These are phyloP conservation scores for Xylaria hypoxylon DNA, from an alignment of 2,329 filamentous ascomycete genomes.

Conservation along the genomic window DNA sequence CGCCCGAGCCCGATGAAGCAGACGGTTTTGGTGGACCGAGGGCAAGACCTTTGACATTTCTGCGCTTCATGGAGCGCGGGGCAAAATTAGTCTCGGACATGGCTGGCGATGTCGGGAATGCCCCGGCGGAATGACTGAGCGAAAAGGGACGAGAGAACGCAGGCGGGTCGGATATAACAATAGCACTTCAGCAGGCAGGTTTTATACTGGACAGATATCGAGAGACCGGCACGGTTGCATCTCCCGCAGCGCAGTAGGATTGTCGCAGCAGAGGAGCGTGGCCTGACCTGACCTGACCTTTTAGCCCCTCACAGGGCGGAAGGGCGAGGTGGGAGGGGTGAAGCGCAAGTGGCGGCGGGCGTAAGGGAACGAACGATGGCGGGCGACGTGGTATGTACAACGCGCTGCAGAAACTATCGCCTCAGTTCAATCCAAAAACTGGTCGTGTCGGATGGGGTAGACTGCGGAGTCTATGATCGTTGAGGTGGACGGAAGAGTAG, in stretches of 20 bases:
- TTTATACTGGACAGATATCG: constrained; percentile 15
- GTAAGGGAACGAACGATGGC: constrained; percentile 20
- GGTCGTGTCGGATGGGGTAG: constrained; percentile 14
- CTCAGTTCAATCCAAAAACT: constrained; percentile 26
- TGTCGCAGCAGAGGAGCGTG: constrained; percentile 28
- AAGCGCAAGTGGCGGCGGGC: constrained; percentile 19
- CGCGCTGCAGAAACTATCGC: neutral
- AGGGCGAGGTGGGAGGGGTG: constrained; percentile 33
- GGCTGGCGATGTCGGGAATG: constrained; percentile 45
- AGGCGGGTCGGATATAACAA: constrained; percentile 15
- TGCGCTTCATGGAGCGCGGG: constrained; percentile 92
- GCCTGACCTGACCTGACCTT: constrained; percentile 33
- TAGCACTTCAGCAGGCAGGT: constrained; percentile 5
- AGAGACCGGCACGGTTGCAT: constrained; percentile 33
- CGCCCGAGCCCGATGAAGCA: constrained; percentile 77
- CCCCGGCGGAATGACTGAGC: constrained; percentile 16
- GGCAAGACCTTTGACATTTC: constrained; percentile 97
- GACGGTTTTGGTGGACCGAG: constrained; percentile 79
- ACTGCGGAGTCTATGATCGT: constrained; percentile 19
- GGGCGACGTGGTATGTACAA: constrained; percentile 5
- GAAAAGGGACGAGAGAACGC: constrained; percentile 19
- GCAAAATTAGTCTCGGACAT: constrained; percentile 72
- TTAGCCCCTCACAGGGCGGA: constrained; percentile 44
- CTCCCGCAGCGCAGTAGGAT: constrained; percentile 27
- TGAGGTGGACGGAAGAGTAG: constrained; percentile 24